These are phyloP conservation scores for Euphorbia schlechtendalii DNA, from an alignment of 441 rosid species.

Conservation along the genomic window DNA sequence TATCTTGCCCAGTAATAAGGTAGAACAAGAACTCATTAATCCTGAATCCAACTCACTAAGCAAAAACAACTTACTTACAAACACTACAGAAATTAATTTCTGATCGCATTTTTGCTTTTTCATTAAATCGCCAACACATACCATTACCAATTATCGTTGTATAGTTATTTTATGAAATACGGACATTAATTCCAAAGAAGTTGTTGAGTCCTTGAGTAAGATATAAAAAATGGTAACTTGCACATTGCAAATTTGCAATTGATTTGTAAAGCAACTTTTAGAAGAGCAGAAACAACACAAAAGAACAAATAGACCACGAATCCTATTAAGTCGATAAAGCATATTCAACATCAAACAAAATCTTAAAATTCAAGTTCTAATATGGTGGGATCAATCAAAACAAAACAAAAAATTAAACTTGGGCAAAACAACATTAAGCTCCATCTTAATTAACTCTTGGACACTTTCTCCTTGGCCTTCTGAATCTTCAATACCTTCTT, in stretches of 20 bases:
- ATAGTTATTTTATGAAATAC: too few relatives aligned
- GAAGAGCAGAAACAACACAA: conserved; percentile 6
- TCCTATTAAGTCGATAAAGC: conserved; percentile 13
- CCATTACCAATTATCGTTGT: too few relatives aligned
- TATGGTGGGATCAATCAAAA: conserved; percentile 18
- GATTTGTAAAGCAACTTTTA: background rate
- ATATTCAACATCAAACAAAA: conserved; percentile 17
- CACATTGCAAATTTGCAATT: background rate
- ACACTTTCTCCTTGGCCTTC: conserved; percentile 65
- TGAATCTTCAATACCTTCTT: conserved; percentile 88
- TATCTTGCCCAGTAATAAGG: too few relatives aligned
- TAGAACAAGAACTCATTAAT: too few relatives aligned
- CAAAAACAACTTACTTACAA: too few relatives aligned
- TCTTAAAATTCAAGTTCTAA: conserved; percentile 18
- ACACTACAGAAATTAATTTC: too few relatives aligned
- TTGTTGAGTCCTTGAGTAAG: too few relatives aligned
- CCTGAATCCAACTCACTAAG: too few relatives aligned
- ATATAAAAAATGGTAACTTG: background rate
- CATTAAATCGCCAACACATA: too few relatives aligned
- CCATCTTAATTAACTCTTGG: conserved; percentile 46
- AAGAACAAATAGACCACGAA: conserved; percentile 14
- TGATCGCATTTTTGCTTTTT: too few relatives aligned
- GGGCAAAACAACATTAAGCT: background rate
- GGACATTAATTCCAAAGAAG: too few relatives aligned
- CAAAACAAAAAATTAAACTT: conserved; percentile 11